Evolutionary conservation across 495 filamentous ascomycete genomes (phyloP).

Genomic region (Ascodesmis nigricans): DNA sequence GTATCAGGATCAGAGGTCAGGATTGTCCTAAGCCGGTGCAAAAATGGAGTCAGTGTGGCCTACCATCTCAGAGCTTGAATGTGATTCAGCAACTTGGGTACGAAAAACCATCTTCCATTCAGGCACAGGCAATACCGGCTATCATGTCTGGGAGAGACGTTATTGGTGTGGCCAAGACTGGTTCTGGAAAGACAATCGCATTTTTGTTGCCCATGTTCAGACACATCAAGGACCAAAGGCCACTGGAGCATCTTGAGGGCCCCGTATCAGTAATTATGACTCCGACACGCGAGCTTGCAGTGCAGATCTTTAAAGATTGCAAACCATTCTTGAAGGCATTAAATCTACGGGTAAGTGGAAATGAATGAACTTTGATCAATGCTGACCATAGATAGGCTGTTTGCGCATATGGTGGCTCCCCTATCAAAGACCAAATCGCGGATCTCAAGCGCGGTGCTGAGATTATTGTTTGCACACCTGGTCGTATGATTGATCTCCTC

Average conservation of each 20-base stretch:
- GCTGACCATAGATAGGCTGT: conserved; percentile 31
- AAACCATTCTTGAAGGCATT: conserved; percentile 81
- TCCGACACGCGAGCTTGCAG: conserved; percentile 83
- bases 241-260: conserved; percentile 65
- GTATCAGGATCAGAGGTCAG: conserved; percentile 73
- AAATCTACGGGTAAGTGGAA: conserved; percentile 39
- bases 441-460: conserved; percentile 89
- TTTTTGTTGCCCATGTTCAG: conserved; percentile 91
- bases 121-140: conserved; percentile 80
- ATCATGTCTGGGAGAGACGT: conserved; percentile 95
- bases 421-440: conserved; percentile 95
- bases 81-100: conserved; percentile 68
- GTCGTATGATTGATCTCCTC: conserved; percentile 90
- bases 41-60: conserved; percentile 90
- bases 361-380: neutral
- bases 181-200: conserved; percentile 95
- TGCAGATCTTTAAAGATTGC: conserved; percentile 84
- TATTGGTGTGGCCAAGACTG: conserved; percentile 92
- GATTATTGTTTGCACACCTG: conserved; percentile 85
- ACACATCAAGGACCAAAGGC: conserved; percentile 84
- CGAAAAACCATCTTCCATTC: conserved; percentile 76
- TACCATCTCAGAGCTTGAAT: conserved; percentile 70
- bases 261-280: conserved; percentile 78
- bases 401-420: conserved; percentile 87
- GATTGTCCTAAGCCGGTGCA: conserved; percentile 80